These are phyloP conservation scores for Talaromyces sp. DNA, from an alignment of 2,329 filamentous ascomycete species.

Conservation along the genomic window DNA sequence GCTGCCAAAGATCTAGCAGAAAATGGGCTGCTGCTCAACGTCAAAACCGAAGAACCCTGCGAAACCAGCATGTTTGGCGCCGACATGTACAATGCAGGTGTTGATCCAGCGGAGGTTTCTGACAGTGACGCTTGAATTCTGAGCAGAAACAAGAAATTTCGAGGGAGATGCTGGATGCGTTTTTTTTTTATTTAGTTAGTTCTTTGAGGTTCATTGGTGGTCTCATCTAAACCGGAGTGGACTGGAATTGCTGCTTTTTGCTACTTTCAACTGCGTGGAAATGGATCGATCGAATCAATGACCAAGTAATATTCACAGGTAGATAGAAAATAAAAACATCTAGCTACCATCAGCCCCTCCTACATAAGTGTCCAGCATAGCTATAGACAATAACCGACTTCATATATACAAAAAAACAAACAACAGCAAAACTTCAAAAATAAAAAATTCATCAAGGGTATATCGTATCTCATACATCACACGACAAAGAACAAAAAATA, in stretches of 20 bases:
- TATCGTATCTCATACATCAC: constrained; percentile 7
- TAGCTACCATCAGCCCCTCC: neutral
- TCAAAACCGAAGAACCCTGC: neutral
- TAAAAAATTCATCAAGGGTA: neutral
- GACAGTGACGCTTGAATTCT: neutral
- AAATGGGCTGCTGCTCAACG: neutral
- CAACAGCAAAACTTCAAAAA: neutral
- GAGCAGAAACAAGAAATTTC: neutral
- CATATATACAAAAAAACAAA: neutral
- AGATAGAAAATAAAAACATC: neutral
- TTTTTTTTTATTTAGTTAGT: neutral
- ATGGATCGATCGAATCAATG: neutral
- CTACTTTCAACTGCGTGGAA: neutral
- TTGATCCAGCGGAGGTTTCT: neutral
- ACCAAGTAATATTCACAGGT: neutral
- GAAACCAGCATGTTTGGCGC: neutral
- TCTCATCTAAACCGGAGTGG: neutral
- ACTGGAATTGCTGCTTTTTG: too few species aligned
- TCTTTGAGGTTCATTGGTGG: neutral
- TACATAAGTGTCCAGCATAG: too few species aligned
- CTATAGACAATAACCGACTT: neutral
- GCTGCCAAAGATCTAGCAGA: neutral
- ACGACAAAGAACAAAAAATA: constrained; percentile 1
- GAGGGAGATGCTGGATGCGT: neutral
- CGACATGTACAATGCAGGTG: neutral